A percentile compares a stretch with the other conserved stretches of the same genome.
These are phyloP conservation scores for Podospora didyma DNA, from an alignment of 495 filamentous ascomycete species.

Conservation along the genomic window DNA sequence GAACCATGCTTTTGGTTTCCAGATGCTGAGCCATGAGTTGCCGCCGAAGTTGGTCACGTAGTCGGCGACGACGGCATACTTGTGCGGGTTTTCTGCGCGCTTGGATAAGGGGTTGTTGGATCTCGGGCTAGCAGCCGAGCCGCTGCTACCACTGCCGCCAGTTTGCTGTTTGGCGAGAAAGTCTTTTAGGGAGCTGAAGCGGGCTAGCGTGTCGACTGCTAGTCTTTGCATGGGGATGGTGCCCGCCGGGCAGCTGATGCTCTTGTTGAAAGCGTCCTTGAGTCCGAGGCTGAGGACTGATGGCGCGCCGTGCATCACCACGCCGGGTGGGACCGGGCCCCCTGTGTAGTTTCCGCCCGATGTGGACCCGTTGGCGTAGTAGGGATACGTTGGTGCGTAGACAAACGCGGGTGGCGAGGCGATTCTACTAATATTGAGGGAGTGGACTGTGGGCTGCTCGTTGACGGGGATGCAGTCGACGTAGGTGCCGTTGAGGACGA, in stretches of 20 bases:
- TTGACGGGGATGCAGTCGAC: neutral
- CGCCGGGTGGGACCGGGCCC: neutral
- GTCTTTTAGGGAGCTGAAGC: neutral
- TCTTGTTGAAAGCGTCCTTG: neutral
- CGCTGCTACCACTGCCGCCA: neutral
- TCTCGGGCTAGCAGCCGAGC: too few species aligned
- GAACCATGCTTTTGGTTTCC: neutral
- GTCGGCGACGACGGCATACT: neutral
- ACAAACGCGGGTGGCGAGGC: neutral
- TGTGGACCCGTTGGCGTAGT: too few species aligned
- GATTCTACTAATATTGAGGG: neutral
- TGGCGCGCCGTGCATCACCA: neutral
- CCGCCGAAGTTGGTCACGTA: neutral
- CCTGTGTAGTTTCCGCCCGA: neutral
- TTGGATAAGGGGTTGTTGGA: neutral
- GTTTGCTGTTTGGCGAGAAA: neutral
- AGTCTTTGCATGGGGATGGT: neutral
- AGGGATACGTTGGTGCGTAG: too few species aligned
- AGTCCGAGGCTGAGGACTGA: neutral
- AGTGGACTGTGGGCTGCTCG: neutral
- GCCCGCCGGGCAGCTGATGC: neutral
- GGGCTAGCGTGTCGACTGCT: neutral
- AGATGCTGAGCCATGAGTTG: neutral
- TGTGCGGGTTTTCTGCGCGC: neutral
- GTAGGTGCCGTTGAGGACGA: neutral